phyloP scores from a whole-genome alignment of 176 grass and related monocot species.

The Carex myosuroides region DNA sequence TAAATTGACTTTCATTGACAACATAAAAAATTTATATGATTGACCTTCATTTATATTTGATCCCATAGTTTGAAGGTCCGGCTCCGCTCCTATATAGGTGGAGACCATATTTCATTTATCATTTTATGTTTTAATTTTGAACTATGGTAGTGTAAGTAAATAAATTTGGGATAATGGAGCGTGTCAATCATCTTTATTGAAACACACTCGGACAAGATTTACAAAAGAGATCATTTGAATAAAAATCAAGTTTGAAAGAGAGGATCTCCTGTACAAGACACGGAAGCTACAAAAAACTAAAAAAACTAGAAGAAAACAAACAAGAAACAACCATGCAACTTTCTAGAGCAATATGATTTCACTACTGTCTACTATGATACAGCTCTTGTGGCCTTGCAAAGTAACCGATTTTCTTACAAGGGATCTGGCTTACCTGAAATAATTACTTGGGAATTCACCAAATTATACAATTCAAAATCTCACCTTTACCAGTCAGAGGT shows the following conservation, averaged over 20 bases:
- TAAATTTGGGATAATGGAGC: neutral
- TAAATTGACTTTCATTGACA: too few relatives aligned
- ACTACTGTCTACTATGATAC: neutral
- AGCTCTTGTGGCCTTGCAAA: neutral
- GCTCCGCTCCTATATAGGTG: neutral
- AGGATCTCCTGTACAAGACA: neutral
- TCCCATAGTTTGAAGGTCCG: too few relatives aligned
- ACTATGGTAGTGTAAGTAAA: neutral
- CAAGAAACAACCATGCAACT: neutral
- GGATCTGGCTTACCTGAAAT: slow-evolving; percentile 3
- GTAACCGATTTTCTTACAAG: neutral
- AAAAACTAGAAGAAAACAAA: neutral
- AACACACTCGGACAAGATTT: neutral
- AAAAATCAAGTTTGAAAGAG: neutral
- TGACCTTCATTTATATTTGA: too few relatives aligned
- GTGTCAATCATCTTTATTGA: neutral
- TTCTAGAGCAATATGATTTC: neutral
- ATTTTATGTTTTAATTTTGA: neutral
- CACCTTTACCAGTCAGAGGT: neutral
- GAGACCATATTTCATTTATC: neutral
- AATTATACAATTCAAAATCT: slow-evolving; percentile 10
- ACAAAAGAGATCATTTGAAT: neutral
- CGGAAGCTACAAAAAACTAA: neutral
- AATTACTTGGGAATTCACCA: slow-evolving; percentile 2
- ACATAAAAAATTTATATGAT: too few relatives aligned